These are phyloP conservation scores for Rostrohypoxylon terebratum DNA, from an alignment of 495 filamentous ascomycete species.

Conservation along the genomic window DNA sequence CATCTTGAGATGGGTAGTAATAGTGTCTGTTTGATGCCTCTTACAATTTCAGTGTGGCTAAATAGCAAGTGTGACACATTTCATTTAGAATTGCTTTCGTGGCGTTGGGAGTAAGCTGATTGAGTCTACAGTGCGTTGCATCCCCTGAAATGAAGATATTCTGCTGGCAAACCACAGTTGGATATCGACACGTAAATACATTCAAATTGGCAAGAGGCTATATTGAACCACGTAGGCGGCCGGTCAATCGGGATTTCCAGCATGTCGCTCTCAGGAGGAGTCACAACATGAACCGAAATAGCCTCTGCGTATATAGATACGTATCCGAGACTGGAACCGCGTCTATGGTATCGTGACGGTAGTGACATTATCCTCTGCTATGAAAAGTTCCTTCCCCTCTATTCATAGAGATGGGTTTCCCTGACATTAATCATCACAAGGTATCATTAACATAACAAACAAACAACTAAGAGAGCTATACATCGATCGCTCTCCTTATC, in stretches of 20 bases:
- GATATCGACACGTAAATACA: neutral
- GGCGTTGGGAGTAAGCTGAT: neutral
- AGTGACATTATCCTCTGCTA: neutral
- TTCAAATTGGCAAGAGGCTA: neutral
- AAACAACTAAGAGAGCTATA: slow-evolving; percentile 6
- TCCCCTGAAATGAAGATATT: neutral
- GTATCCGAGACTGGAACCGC: neutral
- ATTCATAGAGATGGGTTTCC: neutral
- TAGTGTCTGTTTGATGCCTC: neutral
- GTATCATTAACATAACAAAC: slow-evolving; percentile 27
- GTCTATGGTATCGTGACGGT: neutral
- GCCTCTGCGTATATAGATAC: too few species aligned
- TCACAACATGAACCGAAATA: neutral
- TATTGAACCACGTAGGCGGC: neutral
- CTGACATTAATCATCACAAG: slow-evolving; percentile 11
- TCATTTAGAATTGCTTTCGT: neutral
- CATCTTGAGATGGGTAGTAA: neutral
- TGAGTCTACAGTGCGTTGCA: neutral
- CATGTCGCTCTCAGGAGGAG: too few species aligned
- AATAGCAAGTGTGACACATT: neutral
- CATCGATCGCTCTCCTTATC: neutral
- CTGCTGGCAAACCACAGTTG: neutral
- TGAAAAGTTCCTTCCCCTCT: neutral
- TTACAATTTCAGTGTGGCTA: neutral
- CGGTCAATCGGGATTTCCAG: too few species aligned